Conservation (phyloP, 2,329 filamentous ascomycete species). For the Salinomyces thailandicus region DNA sequence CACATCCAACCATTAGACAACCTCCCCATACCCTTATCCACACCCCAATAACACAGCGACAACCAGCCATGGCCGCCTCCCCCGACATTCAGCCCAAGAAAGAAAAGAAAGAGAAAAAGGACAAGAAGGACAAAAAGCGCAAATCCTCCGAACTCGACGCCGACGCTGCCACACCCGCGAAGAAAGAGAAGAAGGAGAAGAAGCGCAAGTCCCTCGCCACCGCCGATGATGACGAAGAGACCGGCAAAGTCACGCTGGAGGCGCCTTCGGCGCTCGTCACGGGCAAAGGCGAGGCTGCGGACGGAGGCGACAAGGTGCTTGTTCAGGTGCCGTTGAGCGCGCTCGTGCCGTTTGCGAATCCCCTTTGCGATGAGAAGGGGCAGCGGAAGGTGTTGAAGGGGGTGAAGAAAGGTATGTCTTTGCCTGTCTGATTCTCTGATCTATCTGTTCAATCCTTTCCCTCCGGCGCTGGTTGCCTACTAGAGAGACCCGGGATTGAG, state of each 20-base stretch:
- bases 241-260: conserved; percentile 12
- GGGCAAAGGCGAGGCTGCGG: conserved; percentile 18
- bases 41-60: no score
- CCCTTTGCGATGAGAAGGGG: conserved; percentile 68
- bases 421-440: not conserved
- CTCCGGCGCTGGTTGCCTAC: not conserved
- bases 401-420: conserved; percentile 48
- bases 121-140: conserved; percentile 30
- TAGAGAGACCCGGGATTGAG: not conserved
- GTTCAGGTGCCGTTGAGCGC: conserved; percentile 35
- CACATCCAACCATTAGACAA: no score
- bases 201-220: conserved; percentile 21
- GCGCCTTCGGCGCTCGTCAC: conserved; percentile 27
- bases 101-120: conserved; percentile 20
- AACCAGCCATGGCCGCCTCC: not conserved
- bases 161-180: conserved; percentile 13
- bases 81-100: not conserved
- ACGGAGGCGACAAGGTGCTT: conserved; percentile 28
- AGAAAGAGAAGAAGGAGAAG: conserved; percentile 23
- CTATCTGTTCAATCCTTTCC: not conserved
- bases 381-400: conserved; percentile 56
- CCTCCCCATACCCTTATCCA: no score
- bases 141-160: conserved; percentile 22
- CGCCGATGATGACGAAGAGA: conserved; percentile 37
- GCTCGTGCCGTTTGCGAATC: conserved; percentile 73